phyloP scores from a whole-genome alignment of 352 stramenopile genomes.

The Saprolegnia diclina region DNA sequence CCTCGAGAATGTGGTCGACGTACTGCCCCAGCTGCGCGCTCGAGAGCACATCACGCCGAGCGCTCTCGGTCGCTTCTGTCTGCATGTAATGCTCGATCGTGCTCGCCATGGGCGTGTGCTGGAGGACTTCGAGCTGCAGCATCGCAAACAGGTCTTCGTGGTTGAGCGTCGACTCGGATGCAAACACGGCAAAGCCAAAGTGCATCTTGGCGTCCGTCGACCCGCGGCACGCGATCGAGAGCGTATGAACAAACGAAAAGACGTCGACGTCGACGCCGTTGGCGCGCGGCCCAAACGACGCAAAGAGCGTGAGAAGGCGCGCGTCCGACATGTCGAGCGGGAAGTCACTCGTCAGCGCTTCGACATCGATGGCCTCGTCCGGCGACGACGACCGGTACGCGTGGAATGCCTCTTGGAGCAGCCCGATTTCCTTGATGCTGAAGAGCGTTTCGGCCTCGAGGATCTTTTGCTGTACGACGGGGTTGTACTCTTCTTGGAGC shows the following conservation, averaged over 20 bases:
- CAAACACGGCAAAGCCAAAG: constrained; percentile 78
- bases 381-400: constrained; percentile 63
- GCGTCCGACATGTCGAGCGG: constrained; percentile 81
- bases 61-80: not conserved
- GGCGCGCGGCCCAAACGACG: constrained; percentile 68
- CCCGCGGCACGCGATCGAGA: constrained; percentile 70
- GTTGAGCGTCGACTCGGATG: constrained; percentile 34
- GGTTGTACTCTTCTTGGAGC: constrained; percentile 85
- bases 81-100: constrained; percentile 61
- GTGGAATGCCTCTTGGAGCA: constrained; percentile 80
- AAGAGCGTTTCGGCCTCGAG: constrained; percentile 78
- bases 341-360: constrained; percentile 71
- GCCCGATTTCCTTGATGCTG: constrained; percentile 65
- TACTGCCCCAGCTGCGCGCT: constrained; percentile 74
- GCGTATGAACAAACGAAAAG: constrained; percentile 80
- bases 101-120: constrained; percentile 64
- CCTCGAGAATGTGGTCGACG: constrained; percentile 68
- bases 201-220: constrained; percentile 61
- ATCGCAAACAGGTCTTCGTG: constrained; percentile 80
- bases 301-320: constrained; percentile 67
- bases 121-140: constrained; percentile 72
- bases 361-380: constrained; percentile 64
- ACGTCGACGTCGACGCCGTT: constrained; percentile 79
- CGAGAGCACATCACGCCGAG: constrained; percentile 58
- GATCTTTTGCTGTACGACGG: constrained; percentile 83